Percentiles rank a stretch among this genome's conserved stretches.
Conservation (phyloP, 306 rosid genomes). For the Chamaecrista fasciculata region DNA sequence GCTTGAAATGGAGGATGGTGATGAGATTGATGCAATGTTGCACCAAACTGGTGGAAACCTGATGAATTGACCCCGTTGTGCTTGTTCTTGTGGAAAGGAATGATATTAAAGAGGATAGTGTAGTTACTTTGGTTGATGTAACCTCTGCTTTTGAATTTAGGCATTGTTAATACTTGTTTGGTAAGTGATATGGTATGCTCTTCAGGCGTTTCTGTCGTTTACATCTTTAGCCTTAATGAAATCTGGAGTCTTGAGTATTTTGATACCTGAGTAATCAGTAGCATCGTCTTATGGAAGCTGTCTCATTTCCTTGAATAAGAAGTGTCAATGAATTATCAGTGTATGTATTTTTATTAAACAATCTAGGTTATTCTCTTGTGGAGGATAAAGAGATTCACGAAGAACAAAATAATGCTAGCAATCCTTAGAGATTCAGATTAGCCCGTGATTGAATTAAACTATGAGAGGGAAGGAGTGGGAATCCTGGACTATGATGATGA, state of each 20-base stretch:
- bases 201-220: neutral
- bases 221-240: neutral
- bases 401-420: no score
- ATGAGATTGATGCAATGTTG: slow-evolving; percentile 71
- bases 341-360: no score
- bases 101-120: neutral
- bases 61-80: slow-evolving; percentile 8
- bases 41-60: slow-evolving; percentile 65
- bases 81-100: slow-evolving; percentile 5
- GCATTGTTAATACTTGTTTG: no score
- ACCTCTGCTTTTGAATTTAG: no score
- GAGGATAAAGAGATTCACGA: no score
- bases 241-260: neutral
- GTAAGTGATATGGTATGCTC: slow-evolving; percentile 13
- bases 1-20: slow-evolving; percentile 80
- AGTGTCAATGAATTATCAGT: neutral
- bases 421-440: no score
- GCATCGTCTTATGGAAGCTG: neutral
- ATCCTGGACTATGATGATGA: no score
- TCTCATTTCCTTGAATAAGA: neutral
- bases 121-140: slow-evolving; percentile 24
- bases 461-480: no score
- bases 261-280: neutral
- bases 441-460: no score
- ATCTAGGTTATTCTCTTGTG: no score